phyloP scores from a whole-genome alignment of 2,329 filamentous ascomycete genomes.

The Fusarium sp. region DNA sequence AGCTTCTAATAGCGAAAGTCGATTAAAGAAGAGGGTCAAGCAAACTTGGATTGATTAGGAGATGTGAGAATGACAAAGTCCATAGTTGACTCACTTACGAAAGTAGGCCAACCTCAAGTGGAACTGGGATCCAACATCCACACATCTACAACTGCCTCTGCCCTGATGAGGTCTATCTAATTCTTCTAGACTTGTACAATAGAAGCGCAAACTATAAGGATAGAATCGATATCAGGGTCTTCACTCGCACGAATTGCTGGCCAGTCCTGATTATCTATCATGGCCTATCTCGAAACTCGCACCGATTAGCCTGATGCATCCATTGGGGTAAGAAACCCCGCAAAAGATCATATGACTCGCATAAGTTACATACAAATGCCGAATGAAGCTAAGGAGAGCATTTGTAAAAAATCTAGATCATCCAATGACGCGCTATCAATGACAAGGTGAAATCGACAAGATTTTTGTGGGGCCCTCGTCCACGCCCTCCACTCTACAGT shows the following conservation, averaged over 20 bases:
- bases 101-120: not conserved
- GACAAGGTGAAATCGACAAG: constrained; percentile 16
- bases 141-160: not conserved
- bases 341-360: not conserved
- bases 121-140: not conserved
- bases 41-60: fast-evolving
- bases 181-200: not conserved
- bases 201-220: not conserved
- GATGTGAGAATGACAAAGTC: no score
- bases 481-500: not conserved
- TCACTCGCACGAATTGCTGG: not conserved
- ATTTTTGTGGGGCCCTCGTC: constrained; percentile 6
- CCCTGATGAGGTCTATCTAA: not conserved
- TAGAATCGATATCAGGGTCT: not conserved
- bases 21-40: not conserved
- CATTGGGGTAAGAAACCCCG: not conserved
- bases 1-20: fast-evolving
- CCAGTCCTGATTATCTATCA: not conserved
- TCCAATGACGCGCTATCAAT: not conserved
- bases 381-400: not conserved
- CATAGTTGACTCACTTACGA: not conserved
- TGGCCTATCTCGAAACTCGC: not conserved
- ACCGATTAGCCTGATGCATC: no score
- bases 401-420: not conserved
- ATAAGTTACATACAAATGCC: not conserved